Evolutionary conservation across 768 basidiomycete genomes (phyloP), one percentile per base, ranked within the genome.

Genomic region (Rhizopogon roseolus): DNA sequence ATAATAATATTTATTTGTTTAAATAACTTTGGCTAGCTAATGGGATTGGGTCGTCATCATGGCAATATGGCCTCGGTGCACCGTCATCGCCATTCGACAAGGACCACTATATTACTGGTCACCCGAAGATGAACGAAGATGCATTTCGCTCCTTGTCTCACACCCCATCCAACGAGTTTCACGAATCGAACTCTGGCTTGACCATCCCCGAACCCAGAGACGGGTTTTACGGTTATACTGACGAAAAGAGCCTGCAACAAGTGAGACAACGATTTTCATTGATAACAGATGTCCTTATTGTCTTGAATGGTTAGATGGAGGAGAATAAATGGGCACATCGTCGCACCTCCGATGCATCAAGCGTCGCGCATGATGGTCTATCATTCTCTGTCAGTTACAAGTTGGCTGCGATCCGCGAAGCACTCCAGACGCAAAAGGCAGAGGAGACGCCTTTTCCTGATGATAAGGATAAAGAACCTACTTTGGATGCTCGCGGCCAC

Each of bases 191-290:
- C 29, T 60, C 68, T 5, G 70, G 69, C 1, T 60, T 81, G 40
- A 58, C 70, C 40, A 69, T 72, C 17, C 72, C 76, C 8, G 77
- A 86, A 59, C 68, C 81, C 3, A 78, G 80, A 57, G 88, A 90
- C 62, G 87, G 84, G 0, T 92, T 84, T 68, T 93, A 88, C 65
- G 85, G 85, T 8, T 93, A 93, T 67, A 74, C 74, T 19, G 88
- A 93, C 60, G 91, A 92, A 71, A 88, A 86, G 62, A 84, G 72
- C 36, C 76, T 87, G 29, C 84, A 84, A 61, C 86, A 89, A 59
- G 89, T 89, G 72, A 58, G 80, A 76, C 19, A 45, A 37, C 41
- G 50, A 46, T 25, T 56, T 44, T 22, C 32, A 40, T 36, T 11
- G 9, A 11, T 36, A 5, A 41, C 49, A 50, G 27, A 40, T 19